phyloP scores from a whole-genome alignment of 73 alveolate genomes.

The Paramecium primaurelia region DNA sequence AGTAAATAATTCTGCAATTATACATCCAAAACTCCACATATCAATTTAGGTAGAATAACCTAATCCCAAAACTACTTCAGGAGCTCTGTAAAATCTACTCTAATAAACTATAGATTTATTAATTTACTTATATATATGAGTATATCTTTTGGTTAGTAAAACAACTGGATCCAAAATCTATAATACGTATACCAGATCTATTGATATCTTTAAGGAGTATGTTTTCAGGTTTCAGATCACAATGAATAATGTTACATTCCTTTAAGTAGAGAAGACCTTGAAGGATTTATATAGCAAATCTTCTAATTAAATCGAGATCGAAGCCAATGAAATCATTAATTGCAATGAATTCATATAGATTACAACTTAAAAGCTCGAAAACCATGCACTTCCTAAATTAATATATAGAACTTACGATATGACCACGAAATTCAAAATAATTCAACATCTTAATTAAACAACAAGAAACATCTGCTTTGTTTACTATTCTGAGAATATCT shows the following conservation, averaged over 20 bases:
- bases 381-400: conserved; percentile 64
- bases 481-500: conserved; percentile 69
- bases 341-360: conserved; percentile 86
- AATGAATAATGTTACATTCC: conserved; percentile 75
- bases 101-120: neutral
- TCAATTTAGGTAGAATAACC: conserved; percentile 73
- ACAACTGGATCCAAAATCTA: conserved; percentile 83
- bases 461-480: conserved; percentile 55
- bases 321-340: conserved; percentile 84
- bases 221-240: conserved; percentile 93
- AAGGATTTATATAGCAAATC: conserved; percentile 89
- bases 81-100: conserved; percentile 77
- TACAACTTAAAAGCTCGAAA: conserved; percentile 72
- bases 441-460: conserved; percentile 70
- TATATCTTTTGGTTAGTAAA: conserved; percentile 70
- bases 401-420: conserved; percentile 64
- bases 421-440: conserved; percentile 76
- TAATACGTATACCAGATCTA: conserved; percentile 69
- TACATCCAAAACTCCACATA: conserved; percentile 85
- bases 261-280: conserved; percentile 71
- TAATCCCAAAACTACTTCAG: conserved; percentile 79
- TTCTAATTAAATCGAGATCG: conserved; percentile 78
- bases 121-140: conserved; percentile 58
- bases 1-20: conserved; percentile 78
- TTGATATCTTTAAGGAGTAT: conserved; percentile 74